Evolutionary conservation across 345 rosid genomes (phyloP), one percentile per base, ranked within the genome.

Genomic region (Acer negundo): DNA sequence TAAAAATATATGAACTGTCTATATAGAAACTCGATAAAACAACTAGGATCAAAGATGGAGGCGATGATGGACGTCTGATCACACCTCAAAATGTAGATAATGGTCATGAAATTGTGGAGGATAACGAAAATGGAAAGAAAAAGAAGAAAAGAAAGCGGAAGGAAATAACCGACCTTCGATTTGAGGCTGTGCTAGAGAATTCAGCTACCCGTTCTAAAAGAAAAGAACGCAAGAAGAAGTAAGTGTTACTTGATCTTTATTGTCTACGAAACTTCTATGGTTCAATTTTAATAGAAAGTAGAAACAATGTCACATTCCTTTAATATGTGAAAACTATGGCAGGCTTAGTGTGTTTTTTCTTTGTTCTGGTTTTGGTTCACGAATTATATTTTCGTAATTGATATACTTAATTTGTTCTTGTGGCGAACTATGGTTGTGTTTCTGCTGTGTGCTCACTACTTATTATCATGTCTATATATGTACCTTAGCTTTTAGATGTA

Each of bases 111-210:
- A 23, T 22, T 55, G 31, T 51, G 76, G 55, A 46, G 72, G 81
- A 49, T 20, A 69, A 35, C 0, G 72, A 23, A 56, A 78, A 75
- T 28, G 89, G 82, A 24, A 92, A 85, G 89, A 88, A 78, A 79
- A 93, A 81, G 88, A 87, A 82, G 62, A 95, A 90, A 67, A 87
- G 95, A 40, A 93, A 92, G 87, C 88, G 89, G n/a, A 86, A 86
- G 65, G 91, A 88, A 49, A 82, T 86, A 10, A 84, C 67, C 0
- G 99, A 93, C 70, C 92, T 92, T 75, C 89, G 96, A 20, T 93
- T 94, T 67, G 91, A 87, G 76, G 46, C 83, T 6, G 77, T 64
- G 6, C 10, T 76, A 35, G 89, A 84, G 4, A 78, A 76, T 73
- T 75, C 82, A 44, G 86, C 77, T 28, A 80, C 81, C 67, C 79